Conservation (phyloP, 495 filamentous ascomycete genomes). For the Amorphotheca resinae region DNA sequence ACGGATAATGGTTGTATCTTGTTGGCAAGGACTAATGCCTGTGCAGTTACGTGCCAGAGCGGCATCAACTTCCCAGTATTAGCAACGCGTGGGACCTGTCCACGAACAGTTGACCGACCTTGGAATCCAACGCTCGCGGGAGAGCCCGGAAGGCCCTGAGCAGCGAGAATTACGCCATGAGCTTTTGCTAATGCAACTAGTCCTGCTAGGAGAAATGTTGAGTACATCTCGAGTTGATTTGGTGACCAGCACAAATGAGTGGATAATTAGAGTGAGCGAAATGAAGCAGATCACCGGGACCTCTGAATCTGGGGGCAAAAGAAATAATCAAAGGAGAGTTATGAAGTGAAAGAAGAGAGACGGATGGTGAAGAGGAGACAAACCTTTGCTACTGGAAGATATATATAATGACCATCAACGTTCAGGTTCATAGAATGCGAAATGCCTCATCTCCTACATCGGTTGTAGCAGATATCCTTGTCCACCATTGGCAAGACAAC, state of each 20-base stretch:
- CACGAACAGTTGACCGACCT: no score
- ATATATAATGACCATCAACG: no score
- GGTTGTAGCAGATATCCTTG: no score
- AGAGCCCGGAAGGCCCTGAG: slow-evolving; percentile 28
- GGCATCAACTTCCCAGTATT: slow-evolving; percentile 27
- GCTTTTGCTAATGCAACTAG: slow-evolving; percentile 24
- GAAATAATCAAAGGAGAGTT: no score
- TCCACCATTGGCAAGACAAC: no score
- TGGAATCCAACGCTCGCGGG: slow-evolving; percentile 32
- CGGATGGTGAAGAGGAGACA: no score
- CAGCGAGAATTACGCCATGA: slow-evolving; percentile 32
- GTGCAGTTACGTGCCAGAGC: slow-evolving; percentile 36
- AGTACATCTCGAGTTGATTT: slow-evolving; percentile 24
- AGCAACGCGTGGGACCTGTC: no score
- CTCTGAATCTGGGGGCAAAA: no score
- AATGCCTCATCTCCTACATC: no score
- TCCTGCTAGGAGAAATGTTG: slow-evolving; percentile 26
- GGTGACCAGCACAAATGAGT: slow-evolving; percentile 24
- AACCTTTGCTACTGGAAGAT: no score
- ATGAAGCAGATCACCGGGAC: slow-evolving; percentile 25
- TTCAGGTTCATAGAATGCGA: no score
- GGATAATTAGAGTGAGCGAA: slow-evolving; percentile 27
- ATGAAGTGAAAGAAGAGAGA: no score
- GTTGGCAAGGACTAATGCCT: slow-evolving; percentile 38
- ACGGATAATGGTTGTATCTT: slow-evolving; percentile 40